These are phyloP conservation scores for Cardamine occulta DNA, from an alignment of 345 rosid genomes.

Conservation along the genomic window DNA sequence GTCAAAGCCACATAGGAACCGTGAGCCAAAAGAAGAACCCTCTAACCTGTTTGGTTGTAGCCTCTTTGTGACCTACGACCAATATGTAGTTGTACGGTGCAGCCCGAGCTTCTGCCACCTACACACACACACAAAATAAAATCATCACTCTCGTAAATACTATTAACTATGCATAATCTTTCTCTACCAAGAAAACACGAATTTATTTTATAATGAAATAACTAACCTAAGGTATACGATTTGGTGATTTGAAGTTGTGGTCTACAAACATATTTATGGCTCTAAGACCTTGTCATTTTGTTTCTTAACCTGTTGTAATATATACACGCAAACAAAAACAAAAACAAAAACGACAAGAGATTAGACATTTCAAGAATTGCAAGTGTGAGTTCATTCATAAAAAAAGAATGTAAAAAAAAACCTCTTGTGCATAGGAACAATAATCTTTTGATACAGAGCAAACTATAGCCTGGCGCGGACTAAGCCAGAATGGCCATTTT, in stretches of 20 bases:
- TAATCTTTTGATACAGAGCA: background rate
- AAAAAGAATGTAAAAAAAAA: background rate
- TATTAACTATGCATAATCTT: background rate
- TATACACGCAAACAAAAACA: background rate
- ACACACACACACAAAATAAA: constrained; percentile 13
- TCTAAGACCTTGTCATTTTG: background rate
- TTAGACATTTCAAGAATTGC: constrained; percentile 4
- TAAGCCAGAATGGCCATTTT: background rate
- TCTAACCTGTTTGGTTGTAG: background rate
- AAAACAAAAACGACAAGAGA: background rate
- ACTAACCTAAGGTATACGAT: background rate
- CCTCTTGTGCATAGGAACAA: constrained; percentile 58
- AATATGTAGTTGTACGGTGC: constrained; percentile 44
- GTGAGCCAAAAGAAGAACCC: background rate
- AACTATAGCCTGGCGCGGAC: background rate
- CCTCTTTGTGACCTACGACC: background rate
- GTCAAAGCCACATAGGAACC: background rate
- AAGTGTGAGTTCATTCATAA: background rate
- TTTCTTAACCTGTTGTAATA: constrained; percentile 52
- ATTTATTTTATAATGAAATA: too few relatives aligned
- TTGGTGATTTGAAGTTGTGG: background rate
- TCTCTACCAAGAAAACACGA: background rate
- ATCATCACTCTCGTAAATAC: too few relatives aligned
- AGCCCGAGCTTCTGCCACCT: constrained; percentile 79
- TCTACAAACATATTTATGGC: too few relatives aligned